Evolutionary conservation across 108 stramenopile genomes (phyloP).

Genomic region (Cyclotella cryptica): DNA sequence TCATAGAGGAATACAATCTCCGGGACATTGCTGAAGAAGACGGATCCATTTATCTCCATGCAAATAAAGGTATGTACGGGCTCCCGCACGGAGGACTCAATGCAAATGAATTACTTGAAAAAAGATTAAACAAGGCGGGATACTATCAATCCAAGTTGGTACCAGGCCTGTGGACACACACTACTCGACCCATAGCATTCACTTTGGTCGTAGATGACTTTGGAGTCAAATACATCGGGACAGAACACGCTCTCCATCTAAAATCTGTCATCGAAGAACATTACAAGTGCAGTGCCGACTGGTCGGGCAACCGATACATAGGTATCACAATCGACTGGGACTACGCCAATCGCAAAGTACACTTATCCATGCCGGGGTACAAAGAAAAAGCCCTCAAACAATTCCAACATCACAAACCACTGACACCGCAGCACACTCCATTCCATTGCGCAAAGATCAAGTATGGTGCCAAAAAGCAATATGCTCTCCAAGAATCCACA

Average conservation of each 20-base stretch:
- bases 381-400: slow-evolving; percentile 23
- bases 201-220: slow-evolving; percentile 8
- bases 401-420: slow-evolving; percentile 47
- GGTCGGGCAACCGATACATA: slow-evolving; percentile 39
- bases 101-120: slow-evolving; percentile 25
- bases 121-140: neutral
- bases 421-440: slow-evolving; percentile 47
- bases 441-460: slow-evolving; percentile 15
- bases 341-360: slow-evolving; percentile 43
- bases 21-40: neutral
- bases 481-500: slow-evolving; percentile 15
- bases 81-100: slow-evolving; percentile 20
- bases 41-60: no score
- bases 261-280: slow-evolving; percentile 13
- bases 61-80: neutral
- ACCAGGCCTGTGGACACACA: slow-evolving; percentile 52
- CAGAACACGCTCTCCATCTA: slow-evolving; percentile 24
- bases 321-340: slow-evolving; percentile 44
- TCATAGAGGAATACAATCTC: slow-evolving; percentile 51
- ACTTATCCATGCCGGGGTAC: no score
- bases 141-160: slow-evolving; percentile 12
- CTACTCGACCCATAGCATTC: slow-evolving; percentile 19
- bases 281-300: slow-evolving; percentile 39
- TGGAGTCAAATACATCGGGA: slow-evolving; percentile 19
- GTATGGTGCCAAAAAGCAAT: slow-evolving; percentile 55